Evolutionary conservation across 345 rosid genomes (phyloP), one percentile per base, ranked within the genome.

Genomic region (Pistacia atlantica): DNA sequence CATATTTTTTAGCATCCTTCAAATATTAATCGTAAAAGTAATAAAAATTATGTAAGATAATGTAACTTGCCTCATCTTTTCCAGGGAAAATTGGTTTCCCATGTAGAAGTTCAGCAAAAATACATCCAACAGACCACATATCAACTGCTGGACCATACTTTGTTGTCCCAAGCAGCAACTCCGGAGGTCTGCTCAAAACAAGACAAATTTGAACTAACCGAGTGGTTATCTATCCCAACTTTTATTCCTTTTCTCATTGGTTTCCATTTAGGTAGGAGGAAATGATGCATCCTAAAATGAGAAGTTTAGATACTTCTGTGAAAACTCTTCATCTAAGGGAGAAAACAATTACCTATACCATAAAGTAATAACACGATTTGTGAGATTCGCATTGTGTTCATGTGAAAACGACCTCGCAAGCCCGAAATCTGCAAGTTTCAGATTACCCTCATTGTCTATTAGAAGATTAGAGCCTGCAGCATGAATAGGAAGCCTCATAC

Each of bases 41-140:
- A 64, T 12, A 16, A 48, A 42, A 55, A 11, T 3, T 14, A 52
- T 8, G 4, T 48, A 33, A 65, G 20, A 6, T 1, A 52, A 72
- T 56, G 45, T 46, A 12, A 51, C 80, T 79, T 65, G 87, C 97
- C 97, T 91, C 99, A 86, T 93, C 91, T 83, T 92, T 90, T 70
- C 99, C 97, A 14, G 99, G 98, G 65, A 95, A 87, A 61, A 93
- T 93, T 45, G 98, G 98, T 77, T 95, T 93, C 67, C 97, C 98
- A 57, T 90, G 89, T 75, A 95, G 77, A 66, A 95, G 93, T 83
- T 95, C 99, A 18, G 99, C 99, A 89, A 95, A 90, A 69, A 95
- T 91, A 72, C 99, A 95, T 71, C 98, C 98, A 69, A 93, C 99
- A 5, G 99, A 93, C 98, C 98, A 93, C 93, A 93, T 93, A 74